Conservation (phyloP, 768 basidiomycete species). For the Cyathus striatus region DNA sequence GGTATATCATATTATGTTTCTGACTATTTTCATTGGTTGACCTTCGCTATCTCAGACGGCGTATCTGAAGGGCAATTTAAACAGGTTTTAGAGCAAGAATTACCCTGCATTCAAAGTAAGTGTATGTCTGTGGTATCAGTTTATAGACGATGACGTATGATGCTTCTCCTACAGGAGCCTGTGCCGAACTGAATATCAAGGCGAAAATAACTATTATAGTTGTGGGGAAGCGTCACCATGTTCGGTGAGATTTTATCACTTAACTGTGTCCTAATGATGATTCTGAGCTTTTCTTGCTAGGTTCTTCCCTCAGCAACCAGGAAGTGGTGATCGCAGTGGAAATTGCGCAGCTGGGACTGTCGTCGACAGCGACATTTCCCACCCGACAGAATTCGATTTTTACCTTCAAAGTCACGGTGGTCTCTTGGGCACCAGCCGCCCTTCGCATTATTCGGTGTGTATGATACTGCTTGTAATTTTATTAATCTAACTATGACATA, state of each 20-base stretch:
- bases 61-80: slow-evolving; percentile 47
- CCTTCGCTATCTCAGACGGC: slow-evolving; percentile 32
- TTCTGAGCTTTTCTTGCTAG: no score
- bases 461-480: no score
- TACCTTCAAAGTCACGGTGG: slow-evolving; percentile 78
- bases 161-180: slow-evolving; percentile 45
- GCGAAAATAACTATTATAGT: slow-evolving; percentile 73
- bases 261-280: neutral
- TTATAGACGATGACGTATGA: neutral
- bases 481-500: no score
- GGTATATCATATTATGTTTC: slow-evolving; percentile 31
- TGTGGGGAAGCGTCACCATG: slow-evolving; percentile 75
- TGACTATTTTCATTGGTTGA: slow-evolving; percentile 4
- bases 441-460: slow-evolving; percentile 38
- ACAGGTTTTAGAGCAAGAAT: slow-evolving; percentile 54
- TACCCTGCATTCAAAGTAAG: slow-evolving; percentile 54
- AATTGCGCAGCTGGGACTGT: slow-evolving; percentile 80
- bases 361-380: slow-evolving; percentile 63
- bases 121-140: neutral
- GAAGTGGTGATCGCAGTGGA: slow-evolving; percentile 58
- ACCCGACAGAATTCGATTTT: slow-evolving; percentile 73
- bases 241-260: slow-evolving; percentile 23
- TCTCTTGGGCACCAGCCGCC: slow-evolving; percentile 65
- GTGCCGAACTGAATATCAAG: slow-evolving; percentile 47
- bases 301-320: slow-evolving; percentile 21